Conservation (phyloP, 805 yeast species). For the Lipomyces kockii region DNA sequence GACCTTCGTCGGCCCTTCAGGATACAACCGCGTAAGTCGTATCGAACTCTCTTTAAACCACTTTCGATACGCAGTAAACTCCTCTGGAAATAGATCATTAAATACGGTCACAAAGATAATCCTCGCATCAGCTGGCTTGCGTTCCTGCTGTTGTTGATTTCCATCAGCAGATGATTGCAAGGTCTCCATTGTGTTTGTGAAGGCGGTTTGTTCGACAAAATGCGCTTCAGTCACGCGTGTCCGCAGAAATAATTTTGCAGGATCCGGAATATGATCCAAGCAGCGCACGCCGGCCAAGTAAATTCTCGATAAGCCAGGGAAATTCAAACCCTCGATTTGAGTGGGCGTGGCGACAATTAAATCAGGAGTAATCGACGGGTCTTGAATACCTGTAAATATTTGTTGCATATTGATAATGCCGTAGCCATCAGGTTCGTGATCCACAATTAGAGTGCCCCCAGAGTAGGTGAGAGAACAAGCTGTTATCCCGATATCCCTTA, state of each 20-base stretch:
- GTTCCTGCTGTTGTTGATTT: neutral
- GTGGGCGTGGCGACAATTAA: conserved; percentile 18
- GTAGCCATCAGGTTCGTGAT: neutral
- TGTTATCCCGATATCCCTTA: conserved; percentile 13
- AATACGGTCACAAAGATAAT: conserved; percentile 3
- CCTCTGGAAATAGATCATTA: neutral
- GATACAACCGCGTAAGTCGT: neutral
- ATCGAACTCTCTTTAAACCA: neutral
- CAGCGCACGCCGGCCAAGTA: conserved; percentile 26
- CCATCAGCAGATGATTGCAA: conserved; percentile 1
- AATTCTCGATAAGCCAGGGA: conserved; percentile 29
- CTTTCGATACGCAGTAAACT: neutral
- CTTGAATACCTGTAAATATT: conserved; percentile 8
- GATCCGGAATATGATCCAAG: conserved; percentile 16
- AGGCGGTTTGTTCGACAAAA: conserved; percentile 10
- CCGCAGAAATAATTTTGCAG: neutral
- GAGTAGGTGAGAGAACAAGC: conserved; percentile 16
- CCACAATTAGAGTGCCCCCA: conserved; percentile 5
- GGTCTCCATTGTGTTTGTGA: neutral
- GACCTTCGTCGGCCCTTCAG: neutral
- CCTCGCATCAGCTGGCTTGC: conserved; percentile 1
- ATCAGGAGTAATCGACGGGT: conserved; percentile 18
- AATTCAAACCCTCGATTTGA: conserved; percentile 30
- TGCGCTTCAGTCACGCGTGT: conserved; percentile 14
- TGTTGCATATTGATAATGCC: conserved; percentile 14